A percentile compares a stretch with the other conserved stretches of the same genome.
Conservation (phyloP, 768 basidiomycete species). For the Antrodiella citrinella region DNA sequence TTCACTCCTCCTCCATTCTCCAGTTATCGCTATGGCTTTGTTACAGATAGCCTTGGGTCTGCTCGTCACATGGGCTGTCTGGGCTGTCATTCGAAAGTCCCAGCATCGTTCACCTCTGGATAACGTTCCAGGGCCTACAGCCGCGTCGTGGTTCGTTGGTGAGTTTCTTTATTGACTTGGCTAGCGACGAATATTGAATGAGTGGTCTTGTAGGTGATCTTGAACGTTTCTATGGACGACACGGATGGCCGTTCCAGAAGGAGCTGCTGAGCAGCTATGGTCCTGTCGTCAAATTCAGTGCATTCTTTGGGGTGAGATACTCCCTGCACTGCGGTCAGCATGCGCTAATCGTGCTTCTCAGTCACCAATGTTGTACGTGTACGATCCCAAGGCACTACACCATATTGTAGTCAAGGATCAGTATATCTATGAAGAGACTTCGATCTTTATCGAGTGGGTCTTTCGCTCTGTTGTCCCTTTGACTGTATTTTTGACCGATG, state of each 20-base stretch:
- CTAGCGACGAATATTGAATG: neutral
- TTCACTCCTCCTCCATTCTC: too few relatives aligned
- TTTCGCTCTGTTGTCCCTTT: neutral
- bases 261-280: slow-evolving; percentile 24
- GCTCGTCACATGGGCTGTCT: neutral
- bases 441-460: neutral
- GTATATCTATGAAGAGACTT: slow-evolving; percentile 16
- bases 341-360: slow-evolving; percentile 1
- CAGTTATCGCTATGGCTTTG: neutral
- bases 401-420: slow-evolving; percentile 19
- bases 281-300: slow-evolving; percentile 36
- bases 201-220: neutral
- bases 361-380: slow-evolving; percentile 17
- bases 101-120: neutral
- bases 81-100: neutral
- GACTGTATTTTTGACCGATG: too few relatives aligned
- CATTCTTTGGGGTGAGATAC: slow-evolving; percentile 35
- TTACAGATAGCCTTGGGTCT: neutral
- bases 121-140: neutral
- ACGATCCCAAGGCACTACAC: slow-evolving; percentile 17
- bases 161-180: too few relatives aligned
- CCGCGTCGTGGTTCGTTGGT: too few relatives aligned
- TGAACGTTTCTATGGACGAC: neutral
- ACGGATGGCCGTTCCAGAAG: slow-evolving; percentile 4
- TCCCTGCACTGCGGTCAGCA: neutral